Percentiles rank a stretch among this genome's conserved stretches.
Evolutionary conservation across 2,329 filamentous ascomycete genomes (phyloP).

Genomic region (Trichothecium sympodiale): DNA sequence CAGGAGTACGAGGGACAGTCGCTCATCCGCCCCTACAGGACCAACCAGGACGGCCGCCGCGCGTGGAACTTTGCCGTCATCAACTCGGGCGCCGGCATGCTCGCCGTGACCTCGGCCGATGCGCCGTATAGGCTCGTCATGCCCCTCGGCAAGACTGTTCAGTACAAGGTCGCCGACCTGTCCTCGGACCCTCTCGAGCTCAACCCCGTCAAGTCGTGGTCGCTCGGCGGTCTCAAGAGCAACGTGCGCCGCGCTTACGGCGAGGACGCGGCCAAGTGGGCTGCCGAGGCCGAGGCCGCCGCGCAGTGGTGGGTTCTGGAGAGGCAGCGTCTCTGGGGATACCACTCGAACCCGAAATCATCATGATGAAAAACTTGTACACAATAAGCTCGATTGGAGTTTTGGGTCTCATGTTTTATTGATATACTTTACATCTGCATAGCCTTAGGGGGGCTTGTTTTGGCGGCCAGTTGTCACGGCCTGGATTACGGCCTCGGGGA

Average conservation of each 20-base stretch:
- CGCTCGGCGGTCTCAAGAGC: constrained; percentile 5
- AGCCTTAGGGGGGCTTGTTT: too few species aligned
- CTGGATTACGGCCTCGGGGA: too few species aligned
- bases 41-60: constrained; percentile 19
- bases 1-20: constrained; percentile 34
- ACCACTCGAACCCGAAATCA: neutral
- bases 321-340: constrained; percentile 4
- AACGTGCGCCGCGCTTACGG: constrained; percentile 5
- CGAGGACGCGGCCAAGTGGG: constrained; percentile 8
- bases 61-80: constrained; percentile 46
- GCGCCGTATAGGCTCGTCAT: constrained; percentile 9
- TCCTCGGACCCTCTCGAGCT: constrained; percentile 7
- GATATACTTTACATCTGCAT: too few species aligned
- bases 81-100: constrained; percentile 12
- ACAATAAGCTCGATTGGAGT: too few species aligned
- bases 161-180: constrained; percentile 10
- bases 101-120: constrained; percentile 10
- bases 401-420: too few species aligned
- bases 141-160: constrained; percentile 9
- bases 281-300: constrained; percentile 10
- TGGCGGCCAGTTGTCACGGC: too few species aligned
- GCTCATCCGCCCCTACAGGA: constrained; percentile 27
- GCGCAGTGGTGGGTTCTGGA: constrained; percentile 11
- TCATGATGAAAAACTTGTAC: neutral
- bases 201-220: constrained; percentile 6